Evolutionary conservation across 2,329 filamentous ascomycete species (phyloP), one percentile per base, ranked within the genome.

Genomic region (Peltaster fructicola): DNA sequence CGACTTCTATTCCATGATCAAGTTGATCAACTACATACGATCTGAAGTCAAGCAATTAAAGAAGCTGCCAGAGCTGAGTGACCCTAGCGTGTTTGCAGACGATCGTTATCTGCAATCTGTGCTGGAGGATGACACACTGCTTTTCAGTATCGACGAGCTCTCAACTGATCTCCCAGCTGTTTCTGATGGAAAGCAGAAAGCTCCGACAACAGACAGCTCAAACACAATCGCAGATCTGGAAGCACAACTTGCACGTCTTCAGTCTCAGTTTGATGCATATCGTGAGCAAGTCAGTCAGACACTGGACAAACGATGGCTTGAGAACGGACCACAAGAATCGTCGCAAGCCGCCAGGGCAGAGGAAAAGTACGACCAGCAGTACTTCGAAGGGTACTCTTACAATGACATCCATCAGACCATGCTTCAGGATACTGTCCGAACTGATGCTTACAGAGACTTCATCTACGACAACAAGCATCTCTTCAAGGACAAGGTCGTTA

Each of bases 391-490:
- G 7, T 41, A 41, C 28, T 33, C 34, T 22, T 39, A 33, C 31
- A 37, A 37, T 25, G 30, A 81, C 29, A 93, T 95, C 28, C 84
- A 95, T 49, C 81, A 92, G 47, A 82, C 77, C 6, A 95, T 95
- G 84, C 65, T 95, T 33, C 91, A 92, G 49, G 84, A 95, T 44
- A 62, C 68, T 0, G 64, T 92, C 19, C 75, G 84, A 25, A 95
- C 84, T 7, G 78, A 92, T 41, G 75, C 80, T 3, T 95, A 95
- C 53, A 72, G 84, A 22, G 82, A 95, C 53, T 92, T 93, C 48
- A 82, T 93, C 43, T 92, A 93, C 55, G 69, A 73, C 37, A 81
- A 93, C 56, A 88, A 91, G 51, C 61, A 80, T 36, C 56, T 92
- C 3, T 92, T 93, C 52, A 69, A 72, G 15, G 78, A 71, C 41